phyloP scores from a whole-genome alignment of 2,329 filamentous ascomycete genomes.

The Ophiostoma sp. region DNA sequence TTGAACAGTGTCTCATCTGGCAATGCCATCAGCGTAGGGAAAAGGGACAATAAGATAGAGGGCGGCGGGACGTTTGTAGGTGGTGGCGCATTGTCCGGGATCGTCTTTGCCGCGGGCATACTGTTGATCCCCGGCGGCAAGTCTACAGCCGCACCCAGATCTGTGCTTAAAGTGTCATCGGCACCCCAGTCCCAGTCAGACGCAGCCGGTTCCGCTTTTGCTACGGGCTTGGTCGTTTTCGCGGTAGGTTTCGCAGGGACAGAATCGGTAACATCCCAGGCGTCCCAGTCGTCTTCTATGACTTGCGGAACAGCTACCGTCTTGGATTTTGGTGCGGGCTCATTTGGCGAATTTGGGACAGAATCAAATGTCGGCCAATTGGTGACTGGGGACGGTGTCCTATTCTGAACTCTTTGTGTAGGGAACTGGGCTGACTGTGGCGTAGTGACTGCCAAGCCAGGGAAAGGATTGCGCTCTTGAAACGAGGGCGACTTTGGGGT shows the following conservation, averaged over 20 bases:
- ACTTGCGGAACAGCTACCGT: conserved; percentile 21
- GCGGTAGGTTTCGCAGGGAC: neutral
- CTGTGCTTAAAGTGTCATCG: conserved; percentile 32
- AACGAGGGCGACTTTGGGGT: conserved; percentile 50
- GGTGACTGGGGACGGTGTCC: conserved; percentile 40
- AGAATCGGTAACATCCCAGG: conserved; percentile 29
- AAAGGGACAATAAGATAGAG: conserved; percentile 70
- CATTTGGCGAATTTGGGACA: conserved; percentile 10
- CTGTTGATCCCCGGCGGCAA: conserved; percentile 22
- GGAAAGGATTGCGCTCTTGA: conserved; percentile 50
- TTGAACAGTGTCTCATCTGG: conserved; percentile 62
- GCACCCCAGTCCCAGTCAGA: conserved; percentile 49
- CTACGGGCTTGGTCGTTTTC: neutral
- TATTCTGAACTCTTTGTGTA: conserved; percentile 32
- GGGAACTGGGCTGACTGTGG: conserved; percentile 36
- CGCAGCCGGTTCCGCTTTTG: conserved; percentile 17
- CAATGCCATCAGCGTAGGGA: conserved; percentile 64
- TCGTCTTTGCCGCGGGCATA: conserved; percentile 17
- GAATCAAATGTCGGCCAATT: conserved; percentile 43
- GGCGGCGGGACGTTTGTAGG: conserved; percentile 88
- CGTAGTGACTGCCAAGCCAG: conserved; percentile 45
- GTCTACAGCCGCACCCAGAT: neutral
- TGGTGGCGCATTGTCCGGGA: conserved; percentile 45
- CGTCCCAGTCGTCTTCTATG: conserved; percentile 46
- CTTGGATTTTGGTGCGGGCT: neutral